phyloP scores from a whole-genome alignment of 345 rosid species.

The Lepidium aucheri region DNA sequence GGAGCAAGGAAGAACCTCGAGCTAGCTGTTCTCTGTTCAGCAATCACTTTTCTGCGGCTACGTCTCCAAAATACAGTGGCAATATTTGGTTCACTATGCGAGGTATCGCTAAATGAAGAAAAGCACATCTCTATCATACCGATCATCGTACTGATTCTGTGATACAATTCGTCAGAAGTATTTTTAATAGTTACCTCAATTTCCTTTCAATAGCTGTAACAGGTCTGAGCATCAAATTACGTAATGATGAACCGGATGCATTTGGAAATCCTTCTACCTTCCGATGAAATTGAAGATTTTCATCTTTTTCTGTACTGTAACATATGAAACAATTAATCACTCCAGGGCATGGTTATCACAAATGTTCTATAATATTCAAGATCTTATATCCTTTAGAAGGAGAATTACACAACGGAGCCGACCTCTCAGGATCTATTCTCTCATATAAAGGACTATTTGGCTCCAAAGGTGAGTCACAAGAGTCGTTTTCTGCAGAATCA shows the following conservation, averaged over 20 bases:
- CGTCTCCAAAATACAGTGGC: slow-evolving; percentile 84
- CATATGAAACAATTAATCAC: slow-evolving; percentile 17
- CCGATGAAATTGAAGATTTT: slow-evolving; percentile 53
- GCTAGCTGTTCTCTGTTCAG: slow-evolving; percentile 95
- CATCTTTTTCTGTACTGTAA: slow-evolving; percentile 80
- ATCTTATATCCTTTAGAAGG: slow-evolving; percentile 5
- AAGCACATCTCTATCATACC: slow-evolving; percentile 4
- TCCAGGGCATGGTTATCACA: slow-evolving; percentile 13
- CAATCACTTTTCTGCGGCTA: slow-evolving; percentile 86
- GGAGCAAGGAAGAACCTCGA: slow-evolving; percentile 58
- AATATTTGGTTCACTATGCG: slow-evolving; percentile 90
- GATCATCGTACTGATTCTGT: slow-evolving; percentile 1
- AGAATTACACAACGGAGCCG: slow-evolving; percentile 15
- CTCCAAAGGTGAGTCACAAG: slow-evolving; percentile 97
- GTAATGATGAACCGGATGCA: slow-evolving; percentile 49
- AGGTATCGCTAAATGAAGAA: slow-evolving; percentile 38
- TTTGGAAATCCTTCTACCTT: slow-evolving; percentile 65
- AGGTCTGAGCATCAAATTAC: slow-evolving; percentile 57
- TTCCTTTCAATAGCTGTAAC: slow-evolving; percentile 48
- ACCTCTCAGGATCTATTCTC: slow-evolving; percentile 75
- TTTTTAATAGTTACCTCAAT: slow-evolving; percentile 42
- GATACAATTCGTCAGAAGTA: slow-evolving; percentile 1
- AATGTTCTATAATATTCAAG: not conserved
- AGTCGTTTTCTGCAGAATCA: slow-evolving; percentile 98
- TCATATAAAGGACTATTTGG: slow-evolving; percentile 97